Evolutionary conservation across 2,329 filamentous ascomycete species (phyloP), one percentile per base, ranked within the genome.

Genomic region (Zasmidium angulare): DNA sequence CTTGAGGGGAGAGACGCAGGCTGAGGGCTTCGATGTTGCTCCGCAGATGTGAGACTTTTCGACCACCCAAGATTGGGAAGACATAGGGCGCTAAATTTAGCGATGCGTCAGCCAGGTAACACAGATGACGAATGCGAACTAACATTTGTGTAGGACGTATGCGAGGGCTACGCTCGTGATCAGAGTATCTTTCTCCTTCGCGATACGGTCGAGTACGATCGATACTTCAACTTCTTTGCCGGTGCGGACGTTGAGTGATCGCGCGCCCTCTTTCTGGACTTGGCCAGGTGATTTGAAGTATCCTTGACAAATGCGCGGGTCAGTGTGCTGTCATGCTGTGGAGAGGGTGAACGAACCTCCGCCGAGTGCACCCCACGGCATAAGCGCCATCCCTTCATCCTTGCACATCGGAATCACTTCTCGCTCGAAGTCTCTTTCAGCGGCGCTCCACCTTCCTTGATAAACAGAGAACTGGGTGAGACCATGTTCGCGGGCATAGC

Each of bases 11-110:
- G 47, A 89, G 76, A 51, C 80, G 73, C 24, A 89, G 72, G 0
- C 75, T 77, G 46, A 90, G 76, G 0, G 85, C 86, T 67, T 86
- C 82, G 60, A 89, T 86, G 65, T 89, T 89, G 59, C 78, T 79
- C 69, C 67, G 83, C 53, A 92, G 76, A 70, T 91, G 88, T 31
- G 88, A 85, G 12, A 89, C 72, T 66, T 86, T 91, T 17, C 88
- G 81, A 0, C 88, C 87, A 7, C 89, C 89, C 9, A 91, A 79
- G 40, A 92, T 86, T 0, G 89, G 89, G 68, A 89, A 90, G 10
- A 91, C 87, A 63, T 89, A 86, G 0, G 87, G 84, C 0, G 63
- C 59, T 58, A 49, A 14, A n/a, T n/a, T n/a, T n/a, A n/a, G n/a
- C n/a, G n/a, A 29, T 24, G 20, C 14, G n/a, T 55, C 23, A 49